Conservation (phyloP, 2,329 filamentous ascomycete genomes). For the Botrytis hyacinthi region DNA sequence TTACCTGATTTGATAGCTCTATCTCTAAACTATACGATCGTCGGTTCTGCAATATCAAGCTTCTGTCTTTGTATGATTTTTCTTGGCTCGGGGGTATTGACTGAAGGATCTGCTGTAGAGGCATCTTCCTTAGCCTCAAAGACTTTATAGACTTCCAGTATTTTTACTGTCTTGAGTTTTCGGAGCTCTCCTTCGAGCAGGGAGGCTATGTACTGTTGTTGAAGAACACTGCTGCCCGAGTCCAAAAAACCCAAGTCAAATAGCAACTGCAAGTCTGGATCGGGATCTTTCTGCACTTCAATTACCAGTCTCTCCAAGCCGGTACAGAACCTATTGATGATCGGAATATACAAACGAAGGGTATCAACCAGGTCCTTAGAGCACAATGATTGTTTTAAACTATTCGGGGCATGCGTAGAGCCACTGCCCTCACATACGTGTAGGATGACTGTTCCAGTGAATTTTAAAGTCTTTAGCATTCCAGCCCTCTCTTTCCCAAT, state of each 20-base stretch:
- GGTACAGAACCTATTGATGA: not conserved
- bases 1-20: not conserved
- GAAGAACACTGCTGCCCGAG: not conserved
- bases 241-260: fast-evolving
- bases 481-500: not conserved
- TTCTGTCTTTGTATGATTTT: not conserved
- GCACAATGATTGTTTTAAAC: not conserved
- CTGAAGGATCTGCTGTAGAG: not conserved
- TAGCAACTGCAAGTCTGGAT: too few species aligned
- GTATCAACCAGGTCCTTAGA: not conserved
- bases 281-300: not conserved
- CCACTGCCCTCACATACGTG: not conserved
- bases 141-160: not conserved
- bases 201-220: not conserved
- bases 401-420: not conserved
- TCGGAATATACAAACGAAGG: not conserved
- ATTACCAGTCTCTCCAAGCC: not conserved
- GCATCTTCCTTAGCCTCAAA: not conserved
- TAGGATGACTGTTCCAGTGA: not conserved
- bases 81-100: too few species aligned
- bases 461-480: not conserved
- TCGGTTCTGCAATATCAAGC: not conserved
- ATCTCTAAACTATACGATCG: not conserved
- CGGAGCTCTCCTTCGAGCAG: not conserved
- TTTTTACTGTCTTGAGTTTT: not conserved